These are phyloP conservation scores for Licmophora abbreviata DNA, from an alignment of 108 stramenopile species.

Conservation along the genomic window DNA sequence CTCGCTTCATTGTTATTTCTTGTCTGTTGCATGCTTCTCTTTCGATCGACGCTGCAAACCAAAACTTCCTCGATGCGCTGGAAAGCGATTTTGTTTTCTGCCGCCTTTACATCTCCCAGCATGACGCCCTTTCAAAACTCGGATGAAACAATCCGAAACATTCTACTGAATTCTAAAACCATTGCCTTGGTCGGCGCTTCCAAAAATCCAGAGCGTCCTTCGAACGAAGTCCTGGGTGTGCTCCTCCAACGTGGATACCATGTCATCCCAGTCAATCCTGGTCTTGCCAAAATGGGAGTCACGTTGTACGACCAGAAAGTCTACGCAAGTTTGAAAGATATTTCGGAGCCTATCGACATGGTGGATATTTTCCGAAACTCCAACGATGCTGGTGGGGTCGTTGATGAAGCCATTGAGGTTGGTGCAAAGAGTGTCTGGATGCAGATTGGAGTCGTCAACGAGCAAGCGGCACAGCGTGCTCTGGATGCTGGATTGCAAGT, in stretches of 20 bases:
- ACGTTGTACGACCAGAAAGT: slow-evolving; percentile 58
- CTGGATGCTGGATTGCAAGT: slow-evolving; percentile 63
- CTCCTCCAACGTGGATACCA: slow-evolving; percentile 44
- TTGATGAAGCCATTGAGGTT: slow-evolving; percentile 70
- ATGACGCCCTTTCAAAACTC: slow-evolving; percentile 26
- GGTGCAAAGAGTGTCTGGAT: slow-evolving; percentile 77
- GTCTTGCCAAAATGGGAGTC: slow-evolving; percentile 46
- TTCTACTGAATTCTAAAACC: slow-evolving; percentile 49
- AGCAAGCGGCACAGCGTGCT: slow-evolving; percentile 60
- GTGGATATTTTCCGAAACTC: slow-evolving; percentile 76
- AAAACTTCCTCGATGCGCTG: neutral
- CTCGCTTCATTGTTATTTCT: too few species aligned
- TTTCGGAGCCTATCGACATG: slow-evolving; percentile 66
- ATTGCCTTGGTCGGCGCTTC: slow-evolving; percentile 81
- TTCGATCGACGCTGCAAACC: neutral
- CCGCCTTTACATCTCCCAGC: too few species aligned
- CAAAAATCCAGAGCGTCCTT: slow-evolving; percentile 37
- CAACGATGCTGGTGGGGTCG: slow-evolving; percentile 51
- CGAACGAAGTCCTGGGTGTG: slow-evolving; percentile 72
- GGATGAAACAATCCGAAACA: slow-evolving; percentile 55
- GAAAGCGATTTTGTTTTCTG: too few species aligned
- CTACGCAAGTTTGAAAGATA: slow-evolving; percentile 41
- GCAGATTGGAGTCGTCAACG: slow-evolving; percentile 71
- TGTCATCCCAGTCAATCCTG: slow-evolving; percentile 81
- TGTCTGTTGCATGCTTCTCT: too few species aligned